Evolutionary conservation across 176 grass and related monocot genomes (phyloP), one percentile per base, ranked within the genome.

Genomic region (Saccharum officinarum): DNA sequence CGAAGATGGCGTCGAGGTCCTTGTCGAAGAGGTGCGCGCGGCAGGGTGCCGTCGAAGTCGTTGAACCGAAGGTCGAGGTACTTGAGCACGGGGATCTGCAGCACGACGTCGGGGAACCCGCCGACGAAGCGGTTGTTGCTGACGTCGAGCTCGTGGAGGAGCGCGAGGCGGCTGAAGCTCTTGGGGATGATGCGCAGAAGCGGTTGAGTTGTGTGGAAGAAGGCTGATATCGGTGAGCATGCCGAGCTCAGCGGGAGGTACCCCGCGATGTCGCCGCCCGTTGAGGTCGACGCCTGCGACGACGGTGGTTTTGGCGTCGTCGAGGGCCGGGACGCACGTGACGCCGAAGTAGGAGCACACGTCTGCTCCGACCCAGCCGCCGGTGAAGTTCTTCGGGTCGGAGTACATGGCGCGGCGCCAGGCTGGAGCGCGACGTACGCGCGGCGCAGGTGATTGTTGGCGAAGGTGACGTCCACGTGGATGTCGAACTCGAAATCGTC

Each of bases 101-200:
- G 30, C 8, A 92, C 85, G 13, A 87, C 89, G 71, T 0, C 37
- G 0, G 92, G 92, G 60, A 97, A 97, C 3, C 3, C 41, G 2
- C 94, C 94, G 33, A 97, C 94, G 22, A 97, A 82, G n/a, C 94
- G 92, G 83, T 97, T 97, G 78, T 97, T 97, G 80, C 92, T 97
- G 18, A 94, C 87, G 57, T 97, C 94, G 69, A 97, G 61, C 87
- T 94, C 94, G 39, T 94, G 87, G 41, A 97, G 89, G 25, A 94
- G 60, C 4, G 71, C 55, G 8, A 94, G 66, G 7, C 80, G 71
- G 9, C 76, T 88, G 47, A 97, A 92, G 69, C 76, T 92, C 44
- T 87, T 60, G 2, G 94, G 94, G 63, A 97, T 92, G 40, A 97
- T 64, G 16, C 94, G 15, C 94, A 97, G 67, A 97, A 94, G 47